A percentile compares a stretch with the other conserved stretches of the same genome.
Conservation (phyloP, 371 early-diverging fungal species). For the Rhizomucor miehei region DNA sequence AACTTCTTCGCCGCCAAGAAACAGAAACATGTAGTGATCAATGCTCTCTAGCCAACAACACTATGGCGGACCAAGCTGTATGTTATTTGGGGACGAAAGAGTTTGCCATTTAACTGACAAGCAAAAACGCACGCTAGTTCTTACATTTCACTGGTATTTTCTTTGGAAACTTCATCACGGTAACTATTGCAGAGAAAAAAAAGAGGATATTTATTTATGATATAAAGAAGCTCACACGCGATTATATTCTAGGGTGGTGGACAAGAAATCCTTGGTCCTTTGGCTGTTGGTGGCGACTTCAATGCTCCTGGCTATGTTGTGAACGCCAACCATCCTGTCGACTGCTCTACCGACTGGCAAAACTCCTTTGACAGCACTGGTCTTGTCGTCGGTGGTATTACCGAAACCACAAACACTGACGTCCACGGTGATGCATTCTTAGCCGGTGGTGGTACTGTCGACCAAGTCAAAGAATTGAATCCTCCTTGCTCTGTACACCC, state of each 20-base stretch:
- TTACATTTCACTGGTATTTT: conserved; percentile 21
- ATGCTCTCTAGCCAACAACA: no score
- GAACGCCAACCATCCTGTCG: conserved; percentile 10
- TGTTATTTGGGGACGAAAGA: no score
- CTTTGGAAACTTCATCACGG: conserved; percentile 17
- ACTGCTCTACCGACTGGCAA: background rate
- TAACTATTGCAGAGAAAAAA: no score
- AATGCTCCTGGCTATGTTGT: conserved; percentile 12
- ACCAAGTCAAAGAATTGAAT: background rate
- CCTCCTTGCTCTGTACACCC: background rate
- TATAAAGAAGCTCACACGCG: background rate
- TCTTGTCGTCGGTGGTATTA: conserved; percentile 11
- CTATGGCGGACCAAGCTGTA: no score
- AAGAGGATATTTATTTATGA: background rate
- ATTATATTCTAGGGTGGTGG: conserved; percentile 1
- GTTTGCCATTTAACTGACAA: no score
- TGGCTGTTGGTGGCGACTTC: conserved; percentile 16
- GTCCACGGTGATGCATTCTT: conserved; percentile 14
- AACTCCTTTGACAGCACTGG: conserved; percentile 2
- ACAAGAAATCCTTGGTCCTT: conserved; percentile 16
- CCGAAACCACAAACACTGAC: background rate
- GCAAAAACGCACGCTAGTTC: no score
- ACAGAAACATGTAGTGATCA: no score
- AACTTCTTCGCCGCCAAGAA: no score
- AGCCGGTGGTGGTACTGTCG: background rate